A percentile compares a stretch with the other conserved stretches of the same genome.
Evolutionary conservation across 2,329 filamentous ascomycete genomes (phyloP).

Genomic region (Bisporella sp.): DNA sequence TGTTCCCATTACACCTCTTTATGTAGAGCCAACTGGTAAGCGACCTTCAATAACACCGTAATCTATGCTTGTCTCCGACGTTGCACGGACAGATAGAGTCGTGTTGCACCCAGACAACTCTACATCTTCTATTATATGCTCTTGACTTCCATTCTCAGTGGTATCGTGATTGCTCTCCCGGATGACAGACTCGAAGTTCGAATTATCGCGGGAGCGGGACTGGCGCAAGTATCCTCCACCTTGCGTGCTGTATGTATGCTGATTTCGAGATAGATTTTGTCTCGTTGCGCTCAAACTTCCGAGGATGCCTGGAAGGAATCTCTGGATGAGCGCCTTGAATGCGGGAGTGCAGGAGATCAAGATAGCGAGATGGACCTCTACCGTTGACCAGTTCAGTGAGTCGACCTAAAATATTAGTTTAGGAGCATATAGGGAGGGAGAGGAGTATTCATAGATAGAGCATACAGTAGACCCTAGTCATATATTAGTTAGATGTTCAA

Average conservation of each 20-base stretch:
- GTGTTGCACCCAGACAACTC: background rate
- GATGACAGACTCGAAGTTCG: background rate
- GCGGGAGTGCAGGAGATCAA: background rate
- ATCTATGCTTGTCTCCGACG: constrained; percentile 1
- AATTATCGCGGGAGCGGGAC: background rate
- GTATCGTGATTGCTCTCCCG: background rate
- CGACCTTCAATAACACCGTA: background rate
- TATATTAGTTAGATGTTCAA: background rate
- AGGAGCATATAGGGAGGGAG: background rate
- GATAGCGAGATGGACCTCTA: constrained; percentile 1
- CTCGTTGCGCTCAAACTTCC: background rate
- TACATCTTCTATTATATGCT: constrained; percentile 1
- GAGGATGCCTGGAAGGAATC: constrained; percentile 1
- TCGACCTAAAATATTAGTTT: background rate
- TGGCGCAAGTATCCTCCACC: background rate
- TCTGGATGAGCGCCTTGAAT: background rate
- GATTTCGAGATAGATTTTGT: background rate
- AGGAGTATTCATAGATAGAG: background rate
- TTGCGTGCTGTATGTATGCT: background rate
- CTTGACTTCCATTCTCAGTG: background rate
- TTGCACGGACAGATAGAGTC: background rate
- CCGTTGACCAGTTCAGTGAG: constrained; percentile 1
- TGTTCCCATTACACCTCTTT: too few species aligned
- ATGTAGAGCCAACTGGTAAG: too few species aligned
- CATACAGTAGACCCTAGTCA: constrained; percentile 1